Conservation (phyloP, 495 filamentous ascomycete species). For the Talaromyces proteolyticus region DNA sequence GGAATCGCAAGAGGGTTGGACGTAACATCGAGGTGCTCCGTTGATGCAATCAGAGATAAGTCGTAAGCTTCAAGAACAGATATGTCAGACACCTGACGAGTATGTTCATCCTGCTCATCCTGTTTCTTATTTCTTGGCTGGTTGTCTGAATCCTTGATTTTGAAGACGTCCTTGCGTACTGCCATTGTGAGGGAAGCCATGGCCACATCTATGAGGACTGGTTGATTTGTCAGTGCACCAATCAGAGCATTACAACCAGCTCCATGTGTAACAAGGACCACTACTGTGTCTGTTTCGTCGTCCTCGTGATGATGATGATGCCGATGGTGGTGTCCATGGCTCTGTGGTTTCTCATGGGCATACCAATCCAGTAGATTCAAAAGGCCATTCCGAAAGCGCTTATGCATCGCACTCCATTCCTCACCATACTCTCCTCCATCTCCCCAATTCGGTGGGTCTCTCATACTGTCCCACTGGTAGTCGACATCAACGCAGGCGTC, state of each 20-base stretch:
- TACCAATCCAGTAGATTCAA: conserved; percentile 80
- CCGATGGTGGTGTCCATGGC: conserved; percentile 23
- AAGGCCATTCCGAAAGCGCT: conserved; percentile 72
- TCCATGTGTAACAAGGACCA: conserved; percentile 95
- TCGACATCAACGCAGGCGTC: conserved; percentile 83
- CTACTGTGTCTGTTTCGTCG: conserved; percentile 62
- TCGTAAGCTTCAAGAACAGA: conserved; percentile 61
- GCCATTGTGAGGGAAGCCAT: conserved; percentile 92
- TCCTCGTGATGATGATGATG: conserved; percentile 23
- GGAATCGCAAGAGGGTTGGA: conserved; percentile 25
- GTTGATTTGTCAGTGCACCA: conserved; percentile 81
- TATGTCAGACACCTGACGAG: conserved; percentile 23
- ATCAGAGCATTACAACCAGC: conserved; percentile 96
- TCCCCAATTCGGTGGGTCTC: conserved; percentile 69
- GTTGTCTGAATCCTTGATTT: conserved; percentile 16
- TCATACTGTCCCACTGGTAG: conserved; percentile 92
- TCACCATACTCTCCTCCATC: conserved; percentile 84
- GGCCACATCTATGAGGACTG: conserved; percentile 80
- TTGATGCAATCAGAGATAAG: conserved; percentile 68
- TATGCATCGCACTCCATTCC: conserved; percentile 94
- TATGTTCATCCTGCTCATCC: background rate
- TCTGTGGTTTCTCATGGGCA: conserved; percentile 32
- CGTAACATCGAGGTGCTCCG: conserved; percentile 70
- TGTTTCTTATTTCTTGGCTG: background rate
- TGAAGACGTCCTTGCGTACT: conserved; percentile 51